Conservation (phyloP, 441 rosid species). For the Corymbia calophylla region DNA sequence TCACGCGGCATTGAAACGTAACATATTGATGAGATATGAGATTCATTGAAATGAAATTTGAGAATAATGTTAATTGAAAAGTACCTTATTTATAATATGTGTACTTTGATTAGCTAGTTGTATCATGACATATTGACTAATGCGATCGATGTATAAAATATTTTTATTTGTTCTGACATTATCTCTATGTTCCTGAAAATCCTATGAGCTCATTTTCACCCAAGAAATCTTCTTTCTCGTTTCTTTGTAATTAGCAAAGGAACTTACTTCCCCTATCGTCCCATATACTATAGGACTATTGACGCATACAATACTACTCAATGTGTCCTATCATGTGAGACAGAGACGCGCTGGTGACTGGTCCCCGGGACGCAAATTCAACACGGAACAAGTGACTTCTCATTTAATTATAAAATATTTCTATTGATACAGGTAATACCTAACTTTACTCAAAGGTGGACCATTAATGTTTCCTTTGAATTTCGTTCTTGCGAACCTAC, state of each 20-base stretch:
- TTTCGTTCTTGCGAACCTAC: not conserved
- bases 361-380: too few species aligned
- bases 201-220: not conserved
- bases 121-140: not conserved
- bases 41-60: not conserved
- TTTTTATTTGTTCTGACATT: not conserved
- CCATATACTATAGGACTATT: not conserved
- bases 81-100: rapidly evolving
- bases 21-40: not conserved
- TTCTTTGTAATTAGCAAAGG: not conserved
- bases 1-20: not conserved
- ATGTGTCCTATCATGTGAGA: not conserved
- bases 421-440: not conserved
- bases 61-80: not conserved
- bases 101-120: not conserved
- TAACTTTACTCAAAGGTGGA: not conserved
- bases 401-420: not conserved
- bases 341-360: too few species aligned
- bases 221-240: not conserved
- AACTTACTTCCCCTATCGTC: not conserved
- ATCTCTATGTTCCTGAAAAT: not conserved
- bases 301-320: not conserved
- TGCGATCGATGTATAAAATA: not conserved
- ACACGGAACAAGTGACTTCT: too few species aligned
- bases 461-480: not conserved